Base-by-base conservation (phyloP, 2,329 filamentous ascomycete genomes). In the Pleomassaria siparia region DNA sequence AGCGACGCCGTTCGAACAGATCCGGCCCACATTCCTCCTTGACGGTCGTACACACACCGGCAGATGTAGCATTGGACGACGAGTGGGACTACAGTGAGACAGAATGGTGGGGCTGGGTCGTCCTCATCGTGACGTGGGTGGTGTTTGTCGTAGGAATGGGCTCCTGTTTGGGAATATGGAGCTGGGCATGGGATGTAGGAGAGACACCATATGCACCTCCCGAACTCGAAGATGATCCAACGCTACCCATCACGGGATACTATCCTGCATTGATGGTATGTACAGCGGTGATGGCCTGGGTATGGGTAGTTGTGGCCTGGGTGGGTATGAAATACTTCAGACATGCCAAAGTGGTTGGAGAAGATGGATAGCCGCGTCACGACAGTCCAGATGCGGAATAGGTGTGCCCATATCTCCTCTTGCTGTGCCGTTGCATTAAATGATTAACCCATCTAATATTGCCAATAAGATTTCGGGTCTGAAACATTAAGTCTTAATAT, bases 261-360 rank as follows among this genome's bases (percentile, higher is more conserved):
- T 99, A 99, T 73, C 94, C 94, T 20, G 90, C 91, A 10, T 75
- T 99, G 63, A 88, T 97, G 55, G 94, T 97, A 49, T 76, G 97
- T 58, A 96, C 92, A 3, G 86, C 91, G 2, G 89, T 99, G 22
- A 96, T 99, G 89, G 91, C 91, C 15, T 99, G 94, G 94, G 90
- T 97, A 5, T 99, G 94, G 94, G 94, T 97, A 15, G 84, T 96
- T 11, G 86, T 95, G 48, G 94, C 95, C 10, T 99, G 94, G 94
- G 87, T 97, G 40, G 94, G 94, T 20, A 97, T 99, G 92, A 99
- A 99, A 71, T 97, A 97, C 72, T 99, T 99, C 67, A 85, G 91
- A 59, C 94, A 99, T 77, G 92, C 94, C 26, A 96, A 96, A 75
- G 95, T 97, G 65, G 89, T 79, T 37, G 80, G 78, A 16, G 81